Percentiles rank a stretch among this genome's conserved stretches.
Evolutionary conservation across 345 rosid genomes (phyloP).

Genomic region (Mangifera indica): DNA sequence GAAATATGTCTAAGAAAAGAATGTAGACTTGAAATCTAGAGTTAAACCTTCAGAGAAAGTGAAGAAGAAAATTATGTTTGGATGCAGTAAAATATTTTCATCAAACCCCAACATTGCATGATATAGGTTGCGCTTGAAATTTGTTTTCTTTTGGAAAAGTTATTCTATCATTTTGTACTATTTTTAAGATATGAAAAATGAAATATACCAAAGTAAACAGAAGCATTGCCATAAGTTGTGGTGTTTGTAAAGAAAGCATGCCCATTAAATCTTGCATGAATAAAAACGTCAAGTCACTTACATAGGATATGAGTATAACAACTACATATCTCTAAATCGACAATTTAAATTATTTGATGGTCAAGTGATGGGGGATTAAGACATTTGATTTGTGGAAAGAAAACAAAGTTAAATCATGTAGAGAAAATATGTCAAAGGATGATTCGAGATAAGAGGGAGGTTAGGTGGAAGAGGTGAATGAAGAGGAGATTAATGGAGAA

Average conservation of each 20-base stretch:
- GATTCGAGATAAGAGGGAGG: too few relatives aligned
- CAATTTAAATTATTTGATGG: too few relatives aligned
- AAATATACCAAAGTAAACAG: background rate
- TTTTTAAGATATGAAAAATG: background rate
- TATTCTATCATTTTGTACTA: background rate
- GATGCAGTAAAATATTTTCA: background rate
- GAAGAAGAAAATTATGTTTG: background rate
- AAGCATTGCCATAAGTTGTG: background rate
- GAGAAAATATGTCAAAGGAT: too few relatives aligned
- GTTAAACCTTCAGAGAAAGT: background rate
- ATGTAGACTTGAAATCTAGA: background rate
- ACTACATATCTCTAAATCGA: background rate
- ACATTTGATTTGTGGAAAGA: too few relatives aligned
- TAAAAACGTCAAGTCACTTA: background rate
- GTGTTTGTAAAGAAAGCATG: background rate
- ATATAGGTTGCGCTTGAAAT: too few relatives aligned
- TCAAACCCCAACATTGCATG: too few relatives aligned
- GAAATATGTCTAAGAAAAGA: background rate
- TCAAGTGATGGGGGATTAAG: too few relatives aligned
- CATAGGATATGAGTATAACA: background rate
- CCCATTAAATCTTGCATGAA: conserved; percentile 4
- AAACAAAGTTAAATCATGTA: too few relatives aligned
- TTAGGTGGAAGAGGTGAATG: too few relatives aligned
- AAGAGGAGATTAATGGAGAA: too few relatives aligned
- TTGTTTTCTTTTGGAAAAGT: background rate